A percentile compares a stretch with the other conserved stretches of the same genome.
Evolutionary conservation across 345 rosid genomes (phyloP).

Genomic region (Eucalyptus polybractea): DNA sequence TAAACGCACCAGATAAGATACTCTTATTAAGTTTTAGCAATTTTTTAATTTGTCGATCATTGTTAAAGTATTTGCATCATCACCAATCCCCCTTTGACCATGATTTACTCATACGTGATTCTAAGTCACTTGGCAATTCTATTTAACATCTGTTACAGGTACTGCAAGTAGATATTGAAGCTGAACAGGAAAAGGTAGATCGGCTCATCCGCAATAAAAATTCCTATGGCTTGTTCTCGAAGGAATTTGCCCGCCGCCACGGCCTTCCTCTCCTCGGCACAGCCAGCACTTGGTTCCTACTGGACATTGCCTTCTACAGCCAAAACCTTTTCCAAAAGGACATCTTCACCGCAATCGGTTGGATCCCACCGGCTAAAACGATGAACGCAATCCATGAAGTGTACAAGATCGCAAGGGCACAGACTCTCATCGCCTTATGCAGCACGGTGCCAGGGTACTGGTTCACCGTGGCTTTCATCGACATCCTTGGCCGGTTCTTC

Average conservation of each 20-base stretch:
- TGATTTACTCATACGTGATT: neutral
- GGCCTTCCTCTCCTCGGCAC: conserved; percentile 61
- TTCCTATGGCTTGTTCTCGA: conserved; percentile 42
- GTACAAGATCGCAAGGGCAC: conserved; percentile 41
- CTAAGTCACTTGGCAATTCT: neutral
- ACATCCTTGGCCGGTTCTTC: conserved; percentile 24
- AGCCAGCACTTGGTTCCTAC: conserved; percentile 51
- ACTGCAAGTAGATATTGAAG: conserved; percentile 43
- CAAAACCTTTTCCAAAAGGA: conserved; percentile 72
- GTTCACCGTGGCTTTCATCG: conserved; percentile 34
- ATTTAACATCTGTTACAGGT: conserved; percentile 3
- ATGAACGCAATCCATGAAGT: conserved; percentile 71
- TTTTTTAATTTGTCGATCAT: neutral
- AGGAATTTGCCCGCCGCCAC: conserved; percentile 25
- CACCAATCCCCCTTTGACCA: neutral
- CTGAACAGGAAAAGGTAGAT: conserved; percentile 29
- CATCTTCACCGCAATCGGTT: conserved; percentile 53
- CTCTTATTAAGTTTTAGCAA: neutral
- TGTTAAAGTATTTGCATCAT: neutral
- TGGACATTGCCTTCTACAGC: conserved; percentile 70
- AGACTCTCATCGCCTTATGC: conserved; percentile 51
- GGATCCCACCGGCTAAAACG: conserved; percentile 53
- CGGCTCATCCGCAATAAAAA: neutral
- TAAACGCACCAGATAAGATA: neutral
- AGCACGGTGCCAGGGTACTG: conserved; percentile 76